Percentiles rank a stretch among this genome's conserved stretches.
Conservation (phyloP, 108 stramenopile genomes). For the Nitzschia sp. region DNA sequence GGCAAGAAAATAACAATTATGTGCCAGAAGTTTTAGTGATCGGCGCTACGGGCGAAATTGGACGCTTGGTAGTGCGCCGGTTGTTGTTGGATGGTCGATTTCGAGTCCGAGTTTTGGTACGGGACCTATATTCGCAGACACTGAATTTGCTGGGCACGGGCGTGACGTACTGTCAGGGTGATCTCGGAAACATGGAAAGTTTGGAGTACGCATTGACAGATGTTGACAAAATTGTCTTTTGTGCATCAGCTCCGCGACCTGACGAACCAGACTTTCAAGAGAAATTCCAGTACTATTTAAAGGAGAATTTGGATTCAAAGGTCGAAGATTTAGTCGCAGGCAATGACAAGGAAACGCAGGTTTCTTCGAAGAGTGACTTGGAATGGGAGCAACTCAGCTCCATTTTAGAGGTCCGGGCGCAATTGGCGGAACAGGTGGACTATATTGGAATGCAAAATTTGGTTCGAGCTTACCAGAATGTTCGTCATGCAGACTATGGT, state of each 20-base stretch:
- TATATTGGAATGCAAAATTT: conserved; percentile 81
- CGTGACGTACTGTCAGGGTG: conserved; percentile 91
- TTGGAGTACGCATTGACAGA: conserved; percentile 91
- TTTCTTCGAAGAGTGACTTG: conserved; percentile 5
- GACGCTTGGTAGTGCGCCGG: conserved; percentile 82
- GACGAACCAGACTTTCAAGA: conserved; percentile 57
- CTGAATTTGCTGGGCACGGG: conserved; percentile 86
- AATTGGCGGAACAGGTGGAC: conserved; percentile 74
- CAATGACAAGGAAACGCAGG: not conserved
- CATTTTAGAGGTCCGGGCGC: conserved; percentile 43
- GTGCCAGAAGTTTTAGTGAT: conserved; percentile 88
- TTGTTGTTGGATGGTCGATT: conserved; percentile 74
- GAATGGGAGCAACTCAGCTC: conserved; percentile 54
- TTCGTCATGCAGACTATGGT: conserved; percentile 87
- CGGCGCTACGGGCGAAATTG: conserved; percentile 86
- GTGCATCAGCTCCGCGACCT: conserved; percentile 62
- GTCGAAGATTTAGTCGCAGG: not conserved
- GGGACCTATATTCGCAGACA: conserved; percentile 89
- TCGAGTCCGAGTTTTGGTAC: conserved; percentile 85
- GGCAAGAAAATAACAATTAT: conserved; percentile 44
- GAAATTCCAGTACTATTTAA: conserved; percentile 38
- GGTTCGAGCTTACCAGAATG: conserved; percentile 85
- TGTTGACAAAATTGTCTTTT: conserved; percentile 90
- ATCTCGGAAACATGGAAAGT: conserved; percentile 81
- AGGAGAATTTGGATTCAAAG: conserved; percentile 31